These are phyloP conservation scores for Aspergillus coremiiformis DNA, from an alignment of 495 filamentous ascomycete species.

Conservation along the genomic window DNA sequence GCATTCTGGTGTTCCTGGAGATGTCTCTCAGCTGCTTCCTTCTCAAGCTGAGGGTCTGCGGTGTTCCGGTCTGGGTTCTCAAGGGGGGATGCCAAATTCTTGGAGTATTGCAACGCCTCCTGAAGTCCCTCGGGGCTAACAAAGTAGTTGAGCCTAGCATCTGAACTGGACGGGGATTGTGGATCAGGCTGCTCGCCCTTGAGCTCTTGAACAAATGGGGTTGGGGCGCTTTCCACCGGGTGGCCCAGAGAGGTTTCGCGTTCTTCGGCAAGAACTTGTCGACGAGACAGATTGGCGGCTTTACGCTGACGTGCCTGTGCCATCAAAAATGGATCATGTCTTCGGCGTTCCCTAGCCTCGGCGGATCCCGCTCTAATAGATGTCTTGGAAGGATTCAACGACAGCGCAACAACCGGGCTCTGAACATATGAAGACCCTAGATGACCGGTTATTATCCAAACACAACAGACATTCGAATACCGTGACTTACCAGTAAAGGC, in stretches of 20 bases:
- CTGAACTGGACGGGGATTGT: conserved; percentile 19
- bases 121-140: conserved; percentile 58
- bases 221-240: conserved; percentile 67
- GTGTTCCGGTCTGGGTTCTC: conserved; percentile 24
- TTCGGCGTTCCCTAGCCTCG: conserved; percentile 27
- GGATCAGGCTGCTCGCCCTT: conserved; percentile 41
- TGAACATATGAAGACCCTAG: conserved; percentile 30
- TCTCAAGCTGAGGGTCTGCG: conserved; percentile 39
- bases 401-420: conserved; percentile 23
- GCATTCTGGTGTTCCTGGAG: conserved; percentile 28
- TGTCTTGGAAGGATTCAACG: conserved; percentile 25
- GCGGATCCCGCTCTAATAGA: conserved; percentile 33
- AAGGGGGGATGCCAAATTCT: conserved; percentile 53
- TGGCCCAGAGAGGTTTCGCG: conserved; percentile 59
- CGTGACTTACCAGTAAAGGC: conserved; percentile 50
- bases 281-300: conserved; percentile 68
- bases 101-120: conserved; percentile 54
- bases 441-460: neutral
- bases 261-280: conserved; percentile 53
- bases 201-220: conserved; percentile 79
- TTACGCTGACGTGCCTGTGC: conserved; percentile 73
- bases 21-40: conserved; percentile 24
- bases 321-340: conserved; percentile 36
- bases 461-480: neutral
- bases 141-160: conserved; percentile 61